Percentiles rank a stretch among this genome's conserved stretches.
Evolutionary conservation across 371 early-diverging fungal species (phyloP).

Genomic region (Mortierella sp.): DNA sequence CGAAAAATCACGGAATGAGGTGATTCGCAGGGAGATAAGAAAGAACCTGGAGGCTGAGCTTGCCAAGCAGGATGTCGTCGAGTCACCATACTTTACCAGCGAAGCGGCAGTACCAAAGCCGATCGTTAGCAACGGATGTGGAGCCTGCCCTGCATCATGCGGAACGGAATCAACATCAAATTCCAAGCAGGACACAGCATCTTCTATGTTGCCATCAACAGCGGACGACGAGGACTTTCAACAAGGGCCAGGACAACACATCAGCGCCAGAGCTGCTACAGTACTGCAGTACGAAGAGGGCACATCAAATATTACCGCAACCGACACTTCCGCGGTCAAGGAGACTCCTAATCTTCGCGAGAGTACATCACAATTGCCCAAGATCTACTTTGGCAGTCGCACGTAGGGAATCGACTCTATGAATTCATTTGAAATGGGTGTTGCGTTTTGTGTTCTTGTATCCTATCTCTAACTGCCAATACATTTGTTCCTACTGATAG

Average conservation of each 20-base stretch:
- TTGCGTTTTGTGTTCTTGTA: not conserved
- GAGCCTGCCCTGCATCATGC: slow-evolving; percentile 6
- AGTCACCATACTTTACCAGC: slow-evolving; percentile 38
- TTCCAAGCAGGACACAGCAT: not conserved
- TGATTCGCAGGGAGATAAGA: slow-evolving; percentile 30
- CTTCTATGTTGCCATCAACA: not conserved
- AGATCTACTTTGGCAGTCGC: slow-evolving; percentile 70
- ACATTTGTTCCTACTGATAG: slow-evolving; percentile 34
- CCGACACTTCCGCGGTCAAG: not conserved
- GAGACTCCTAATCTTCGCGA: not conserved
- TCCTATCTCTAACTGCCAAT: not conserved
- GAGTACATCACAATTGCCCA: slow-evolving; percentile 24
- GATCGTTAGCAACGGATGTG: slow-evolving; percentile 3
- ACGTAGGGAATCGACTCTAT: slow-evolving; percentile 59
- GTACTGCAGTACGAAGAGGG: slow-evolving; percentile 38
- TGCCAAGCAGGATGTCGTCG: slow-evolving; percentile 9
- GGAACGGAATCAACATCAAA: not conserved
- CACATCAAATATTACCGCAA: not conserved
- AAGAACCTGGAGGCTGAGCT: slow-evolving; percentile 1
- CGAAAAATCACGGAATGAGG: slow-evolving; percentile 48
- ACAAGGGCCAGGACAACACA: not conserved
- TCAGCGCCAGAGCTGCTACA: slow-evolving; percentile 5
- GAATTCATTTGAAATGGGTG: not conserved
- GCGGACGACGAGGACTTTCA: slow-evolving; percentile 21
- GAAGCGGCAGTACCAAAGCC: not conserved